Conservation (phyloP, 805 yeast genomes). For the Yarrowia alimentaria region DNA sequence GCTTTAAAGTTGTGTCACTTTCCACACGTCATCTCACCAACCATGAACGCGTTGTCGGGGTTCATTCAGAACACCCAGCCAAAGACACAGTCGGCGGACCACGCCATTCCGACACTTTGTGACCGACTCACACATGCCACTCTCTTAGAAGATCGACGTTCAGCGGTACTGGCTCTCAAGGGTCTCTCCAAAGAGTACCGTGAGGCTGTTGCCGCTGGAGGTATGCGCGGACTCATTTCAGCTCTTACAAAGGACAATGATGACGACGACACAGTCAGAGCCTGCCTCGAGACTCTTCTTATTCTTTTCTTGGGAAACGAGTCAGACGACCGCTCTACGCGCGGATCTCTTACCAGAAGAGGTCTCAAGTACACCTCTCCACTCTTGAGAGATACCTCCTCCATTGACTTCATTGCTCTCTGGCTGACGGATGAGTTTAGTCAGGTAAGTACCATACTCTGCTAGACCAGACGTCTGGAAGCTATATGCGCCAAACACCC, state of each 20-base stretch:
- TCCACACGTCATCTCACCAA: constrained; percentile 22
- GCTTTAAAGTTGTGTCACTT: constrained; percentile 6
- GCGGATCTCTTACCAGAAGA: constrained; percentile 24
- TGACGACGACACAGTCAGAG: constrained; percentile 72
- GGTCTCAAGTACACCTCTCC: constrained; percentile 61
- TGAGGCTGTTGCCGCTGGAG: constrained; percentile 86
- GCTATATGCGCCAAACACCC: too few species aligned
- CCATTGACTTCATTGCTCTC: constrained; percentile 79
- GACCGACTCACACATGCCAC: constrained; percentile 84
- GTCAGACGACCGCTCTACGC: constrained; percentile 34
- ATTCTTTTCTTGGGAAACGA: constrained; percentile 74
- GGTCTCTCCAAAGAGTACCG: constrained; percentile 85
- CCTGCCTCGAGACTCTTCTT: constrained; percentile 79
- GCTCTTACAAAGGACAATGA: constrained; percentile 63
- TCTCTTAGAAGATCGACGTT: constrained; percentile 77
- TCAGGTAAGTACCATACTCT: constrained; percentile 48
- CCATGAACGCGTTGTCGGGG: constrained; percentile 40
- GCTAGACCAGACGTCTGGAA: too few species aligned
- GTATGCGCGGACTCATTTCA: constrained; percentile 67
- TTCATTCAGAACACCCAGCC: constrained; percentile 47
- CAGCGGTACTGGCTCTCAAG: constrained; percentile 86
- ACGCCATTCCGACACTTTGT: constrained; percentile 82
- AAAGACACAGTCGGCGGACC: constrained; percentile 62
- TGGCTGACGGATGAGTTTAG: constrained; percentile 96
- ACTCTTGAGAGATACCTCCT: constrained; percentile 48